A percentile compares a stretch with the other conserved stretches of the same genome.
These are phyloP conservation scores for Hamigera avellanea DNA, from an alignment of 495 filamentous ascomycete species.

Conservation along the genomic window DNA sequence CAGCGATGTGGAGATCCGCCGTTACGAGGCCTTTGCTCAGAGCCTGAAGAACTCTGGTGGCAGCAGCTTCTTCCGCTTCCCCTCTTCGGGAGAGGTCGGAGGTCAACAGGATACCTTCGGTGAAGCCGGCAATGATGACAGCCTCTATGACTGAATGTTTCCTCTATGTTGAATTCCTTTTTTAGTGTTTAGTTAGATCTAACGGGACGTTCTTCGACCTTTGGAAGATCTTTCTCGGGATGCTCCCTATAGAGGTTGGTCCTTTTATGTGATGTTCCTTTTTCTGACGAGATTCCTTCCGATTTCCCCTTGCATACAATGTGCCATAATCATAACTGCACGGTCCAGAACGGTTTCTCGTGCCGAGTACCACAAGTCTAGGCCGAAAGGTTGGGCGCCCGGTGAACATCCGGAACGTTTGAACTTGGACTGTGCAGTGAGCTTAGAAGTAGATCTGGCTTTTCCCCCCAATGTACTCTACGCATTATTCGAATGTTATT, in stretches of 20 bases:
- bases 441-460: no score
- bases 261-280: constrained; percentile 5
- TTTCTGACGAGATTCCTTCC: neutral
- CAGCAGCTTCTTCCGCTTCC: constrained; percentile 96
- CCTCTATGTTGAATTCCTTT: constrained; percentile 10
- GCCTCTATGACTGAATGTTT: constrained; percentile 56
- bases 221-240: constrained; percentile 11
- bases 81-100: constrained; percentile 52
- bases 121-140: constrained; percentile 77
- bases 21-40: constrained; percentile 97
- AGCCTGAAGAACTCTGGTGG: constrained; percentile 96
- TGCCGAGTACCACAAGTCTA: no score
- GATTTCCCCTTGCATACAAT: constrained; percentile 3
- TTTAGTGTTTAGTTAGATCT: constrained; percentile 3
- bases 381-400: no score
- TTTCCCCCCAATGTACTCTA: no score
- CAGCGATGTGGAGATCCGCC: constrained; percentile 89
- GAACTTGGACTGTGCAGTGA: no score
- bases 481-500: no score
- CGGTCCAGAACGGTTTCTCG: no score
- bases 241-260: neutral
- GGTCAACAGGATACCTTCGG: constrained; percentile 59
- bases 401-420: no score
- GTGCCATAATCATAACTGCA: constrained; percentile 3
- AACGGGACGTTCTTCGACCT: constrained; percentile 1